Base-by-base conservation (phyloP, 129 eudicot genomes). In the Saussurea involucrata region DNA sequence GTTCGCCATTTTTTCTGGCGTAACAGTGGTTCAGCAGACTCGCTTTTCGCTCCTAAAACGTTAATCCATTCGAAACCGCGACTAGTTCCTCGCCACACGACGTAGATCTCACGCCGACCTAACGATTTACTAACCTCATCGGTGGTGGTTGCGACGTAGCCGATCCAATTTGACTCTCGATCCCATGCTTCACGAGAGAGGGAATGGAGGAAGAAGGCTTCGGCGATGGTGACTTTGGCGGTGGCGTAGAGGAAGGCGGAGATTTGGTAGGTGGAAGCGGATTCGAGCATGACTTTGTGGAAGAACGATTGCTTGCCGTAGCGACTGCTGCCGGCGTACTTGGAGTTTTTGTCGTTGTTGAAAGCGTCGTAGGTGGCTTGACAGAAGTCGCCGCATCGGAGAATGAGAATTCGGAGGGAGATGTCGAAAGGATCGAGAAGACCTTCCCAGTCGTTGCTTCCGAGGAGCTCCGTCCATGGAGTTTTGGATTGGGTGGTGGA, bases 301-400 rank as follows among this genome's bases (percentile, higher is more conserved):
- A 93, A 89, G 70, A 93, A 88, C 21, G 86, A 73, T 1, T 55
- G 66, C 40, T 91, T 90, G 58, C 92, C 92, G 69, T 93, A 93
- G 24, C 98, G 87, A 82, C 95, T 85, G 82, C 89, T 80, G 79
- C 98, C 98, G 13, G 86, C 81, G 78, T 85, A 91, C 76, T 78
- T 91, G 63, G 94, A 91, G 75, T 88, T 83, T 5, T 55, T 25
- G 83, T 91, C 97, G 71, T 91, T 88, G 88, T 86, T 91, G 85
- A 88, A 91, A 63, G 97, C 87, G 72, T 91, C 94, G 49, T 91
- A 91, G 20, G 97, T 91, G 86, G 90, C 93, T 71, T 91, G 97
- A 40, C 91, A 86, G 78, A 91, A 78, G 79, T 88, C 97, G 71
- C 97, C 97, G 40, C 97, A 91, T 2, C 76, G 83, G 49, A 83